Conservation (phyloP, 306 rosid genomes). For the Casuarina equisetifolia region DNA sequence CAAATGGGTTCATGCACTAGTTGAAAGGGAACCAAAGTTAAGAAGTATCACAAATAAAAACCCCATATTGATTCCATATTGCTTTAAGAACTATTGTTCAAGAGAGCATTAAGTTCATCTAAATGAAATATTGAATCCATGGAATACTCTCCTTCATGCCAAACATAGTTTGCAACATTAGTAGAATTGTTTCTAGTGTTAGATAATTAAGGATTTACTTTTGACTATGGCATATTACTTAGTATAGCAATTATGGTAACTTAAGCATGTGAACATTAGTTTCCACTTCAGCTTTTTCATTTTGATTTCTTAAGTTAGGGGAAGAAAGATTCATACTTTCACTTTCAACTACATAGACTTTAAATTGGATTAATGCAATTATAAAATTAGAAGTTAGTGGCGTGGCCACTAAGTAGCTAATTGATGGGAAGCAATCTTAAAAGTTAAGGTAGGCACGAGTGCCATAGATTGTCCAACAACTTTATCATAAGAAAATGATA, state of each 20-base stretch:
- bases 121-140: constrained; percentile 62
- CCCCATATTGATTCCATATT: constrained; percentile 28
- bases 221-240: constrained; percentile 28
- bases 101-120: constrained; percentile 50
- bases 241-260: constrained; percentile 30
- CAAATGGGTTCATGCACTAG: constrained; percentile 49
- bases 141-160: constrained; percentile 28
- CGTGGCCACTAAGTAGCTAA: constrained; percentile 40
- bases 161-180: not conserved
- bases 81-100: constrained; percentile 35
- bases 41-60: constrained; percentile 12
- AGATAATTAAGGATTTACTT: constrained; percentile 34
- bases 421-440: constrained; percentile 45
- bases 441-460: constrained; percentile 71
- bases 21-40: constrained; percentile 17
- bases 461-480: constrained; percentile 93
- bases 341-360: constrained; percentile 51
- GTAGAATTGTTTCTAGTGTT: not conserved
- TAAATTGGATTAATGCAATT: constrained; percentile 48
- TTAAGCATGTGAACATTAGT: not conserved
- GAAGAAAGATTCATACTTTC: constrained; percentile 3
- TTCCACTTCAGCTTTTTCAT: constrained; percentile 29
- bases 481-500: constrained; percentile 74
- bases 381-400: constrained; percentile 43
- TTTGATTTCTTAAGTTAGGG: not conserved